Evolutionary conservation across 139 green algal species (phyloP).

Genomic region (Tetraselmis striata): DNA sequence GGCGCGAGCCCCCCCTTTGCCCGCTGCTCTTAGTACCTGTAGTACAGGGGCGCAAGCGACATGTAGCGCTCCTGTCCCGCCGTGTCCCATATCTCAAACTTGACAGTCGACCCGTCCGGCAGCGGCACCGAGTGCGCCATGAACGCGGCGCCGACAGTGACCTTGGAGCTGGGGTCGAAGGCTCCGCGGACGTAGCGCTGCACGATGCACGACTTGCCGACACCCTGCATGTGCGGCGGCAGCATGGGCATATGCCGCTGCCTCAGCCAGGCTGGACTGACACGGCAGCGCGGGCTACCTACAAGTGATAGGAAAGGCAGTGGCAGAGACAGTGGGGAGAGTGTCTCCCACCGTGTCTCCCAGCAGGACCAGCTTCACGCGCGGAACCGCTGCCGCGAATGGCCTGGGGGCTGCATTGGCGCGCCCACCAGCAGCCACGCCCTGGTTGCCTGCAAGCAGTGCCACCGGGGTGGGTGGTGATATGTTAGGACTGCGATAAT

Average conservation of each 20-base stretch:
- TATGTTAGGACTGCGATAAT: too few relatives aligned
- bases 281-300: too few relatives aligned
- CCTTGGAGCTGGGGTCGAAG: conserved; percentile 43
- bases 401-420: not conserved
- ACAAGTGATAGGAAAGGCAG: too few relatives aligned
- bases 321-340: too few relatives aligned
- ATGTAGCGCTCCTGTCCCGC: conserved; percentile 51
- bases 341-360: conserved; percentile 48
- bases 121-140: conserved; percentile 39
- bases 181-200: conserved; percentile 43
- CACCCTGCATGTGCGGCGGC: conserved; percentile 35
- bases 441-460: not conserved
- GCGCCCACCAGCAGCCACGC: too few relatives aligned
- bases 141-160: conserved; percentile 68
- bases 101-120: conserved; percentile 35
- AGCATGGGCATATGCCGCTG: too few relatives aligned
- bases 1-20: too few relatives aligned
- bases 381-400: not conserved
- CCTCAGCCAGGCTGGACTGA: too few relatives aligned
- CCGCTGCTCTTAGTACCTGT: too few relatives aligned
- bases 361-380: conserved; percentile 71
- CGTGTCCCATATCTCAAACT: conserved; percentile 73
- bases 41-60: conserved; percentile 54
- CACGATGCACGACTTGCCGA: conserved; percentile 63
- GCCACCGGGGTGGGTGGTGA: too few relatives aligned